Evolutionary conservation across 305 asterid species (phyloP), one percentile per base, ranked within the genome.

Genomic region (Nicotiana rustica): DNA sequence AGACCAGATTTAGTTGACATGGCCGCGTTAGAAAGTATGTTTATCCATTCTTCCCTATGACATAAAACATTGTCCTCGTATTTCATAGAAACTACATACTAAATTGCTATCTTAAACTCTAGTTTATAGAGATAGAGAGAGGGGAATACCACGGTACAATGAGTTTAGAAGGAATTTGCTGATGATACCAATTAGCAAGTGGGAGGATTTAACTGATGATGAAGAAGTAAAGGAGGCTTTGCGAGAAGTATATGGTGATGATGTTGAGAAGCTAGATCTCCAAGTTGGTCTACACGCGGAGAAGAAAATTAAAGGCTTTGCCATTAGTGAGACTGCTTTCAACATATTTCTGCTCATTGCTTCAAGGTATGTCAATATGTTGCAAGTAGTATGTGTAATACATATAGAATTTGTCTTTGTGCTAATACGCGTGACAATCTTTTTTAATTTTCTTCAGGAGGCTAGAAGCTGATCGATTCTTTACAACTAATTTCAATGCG

Each of bases 241-340:
- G 0, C 4, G 66, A 7, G 84, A 91, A 35, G 93, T 91, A 29
- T 92, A 91, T 57, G 90, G 86, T 4, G 85, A 87, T 6, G 88
- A 91, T 21, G 92, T 92, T 4, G 93, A 92, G 25, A 86, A 89
- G 82, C 77, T 91, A 4, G 97, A 92, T 77, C 65, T 90, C 0
- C n/a, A 88, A 33, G 92, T 92, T 0, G 97, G 97, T 6, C 82
- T 92, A 61, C 62, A 86, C 64, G 97, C 92, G 0, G 96, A 92
- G 36, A 91, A 86, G 29, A 92, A 92, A 80, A 91, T 91, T 41
- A 78, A 82, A 6, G 95, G 97, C 4, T 91, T 92, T 25, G 97
- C 95, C 18, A 91, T 92, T 4, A 88, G 92, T 80, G 95, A 91
- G 83, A 91, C 97, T 0, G 95, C 95, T 2, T 91, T 92, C 77